These are phyloP conservation scores for Ophiostoma ips DNA, from an alignment of 2,329 filamentous ascomycete species.

Conservation along the genomic window DNA sequence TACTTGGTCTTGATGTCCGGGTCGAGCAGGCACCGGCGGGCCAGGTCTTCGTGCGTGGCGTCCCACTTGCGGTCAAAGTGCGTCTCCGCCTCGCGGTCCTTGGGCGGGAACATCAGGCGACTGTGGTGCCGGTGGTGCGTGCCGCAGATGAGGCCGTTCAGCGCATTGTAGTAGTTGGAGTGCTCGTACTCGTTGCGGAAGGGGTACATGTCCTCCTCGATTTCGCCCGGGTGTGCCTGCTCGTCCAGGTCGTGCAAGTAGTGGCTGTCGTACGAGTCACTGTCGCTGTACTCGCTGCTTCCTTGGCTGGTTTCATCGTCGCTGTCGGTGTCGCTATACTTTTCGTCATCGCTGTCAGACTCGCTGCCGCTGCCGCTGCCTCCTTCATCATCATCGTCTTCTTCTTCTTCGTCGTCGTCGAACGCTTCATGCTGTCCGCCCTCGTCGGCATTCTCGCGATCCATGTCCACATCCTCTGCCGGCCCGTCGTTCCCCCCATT, in stretches of 20 bases:
- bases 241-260: background rate
- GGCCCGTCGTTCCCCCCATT: too few relatives aligned
- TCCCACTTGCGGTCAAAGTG: background rate
- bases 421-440: too few relatives aligned
- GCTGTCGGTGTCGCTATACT: too few relatives aligned
- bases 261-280: too few relatives aligned
- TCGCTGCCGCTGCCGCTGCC: too few relatives aligned
- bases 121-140: background rate
- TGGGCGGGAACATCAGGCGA: background rate
- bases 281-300: too few relatives aligned
- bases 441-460: too few relatives aligned
- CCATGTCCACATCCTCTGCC: too few relatives aligned
- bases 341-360: too few relatives aligned
- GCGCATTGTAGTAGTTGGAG: background rate
- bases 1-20: background rate
- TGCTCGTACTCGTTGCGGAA: background rate
- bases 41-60: background rate
- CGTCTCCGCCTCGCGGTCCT: background rate
- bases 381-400: too few relatives aligned
- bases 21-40: background rate
- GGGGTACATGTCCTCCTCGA: background rate
- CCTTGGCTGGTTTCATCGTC: too few relatives aligned
- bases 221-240: background rate
- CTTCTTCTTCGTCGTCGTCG: too few relatives aligned
- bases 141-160: background rate